Conservation (phyloP, 805 yeast genomes). For the Helenozyma rhizophorensis region DNA sequence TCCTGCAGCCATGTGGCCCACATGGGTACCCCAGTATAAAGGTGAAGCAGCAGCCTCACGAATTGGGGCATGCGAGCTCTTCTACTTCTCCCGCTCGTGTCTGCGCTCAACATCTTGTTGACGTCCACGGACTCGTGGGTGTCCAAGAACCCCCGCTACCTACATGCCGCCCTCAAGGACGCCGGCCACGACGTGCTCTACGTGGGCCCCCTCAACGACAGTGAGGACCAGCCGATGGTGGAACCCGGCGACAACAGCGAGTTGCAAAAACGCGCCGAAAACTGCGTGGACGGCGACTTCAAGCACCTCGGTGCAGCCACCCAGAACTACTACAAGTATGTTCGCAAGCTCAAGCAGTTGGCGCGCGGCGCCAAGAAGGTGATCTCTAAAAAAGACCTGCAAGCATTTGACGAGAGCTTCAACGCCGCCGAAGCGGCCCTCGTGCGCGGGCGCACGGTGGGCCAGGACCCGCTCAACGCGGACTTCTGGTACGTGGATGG, state of each 20-base stretch:
- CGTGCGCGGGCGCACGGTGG: slow-evolving; percentile 14
- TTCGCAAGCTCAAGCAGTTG: slow-evolving; percentile 11
- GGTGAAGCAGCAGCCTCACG: too few relatives aligned
- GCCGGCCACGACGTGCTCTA: slow-evolving; percentile 29
- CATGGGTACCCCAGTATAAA: too few relatives aligned
- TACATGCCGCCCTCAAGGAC: slow-evolving; percentile 24
- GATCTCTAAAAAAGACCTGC: slow-evolving; percentile 6
- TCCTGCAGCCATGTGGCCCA: too few relatives aligned
- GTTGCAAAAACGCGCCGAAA: background rate
- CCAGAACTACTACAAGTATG: slow-evolving; percentile 25
- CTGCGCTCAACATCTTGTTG: slow-evolving; percentile 25
- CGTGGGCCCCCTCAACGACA: slow-evolving; percentile 27
- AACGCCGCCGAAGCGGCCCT: background rate
- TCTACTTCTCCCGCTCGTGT: slow-evolving; percentile 2
- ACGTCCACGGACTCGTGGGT: slow-evolving; percentile 37
- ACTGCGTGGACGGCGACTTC: slow-evolving; percentile 22
- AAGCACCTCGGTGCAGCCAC: slow-evolving; percentile 28
- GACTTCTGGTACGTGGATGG: slow-evolving; percentile 33
- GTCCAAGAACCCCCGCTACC: slow-evolving; percentile 26
- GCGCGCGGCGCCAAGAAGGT: slow-evolving; percentile 20
- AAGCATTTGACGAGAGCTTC: slow-evolving; percentile 1
- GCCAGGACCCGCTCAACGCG: slow-evolving; percentile 32
- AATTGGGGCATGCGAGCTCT: too few relatives aligned
- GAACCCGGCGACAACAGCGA: too few relatives aligned
- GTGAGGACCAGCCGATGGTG: background rate